Evolutionary conservation across 1,284 basidiomycete species (phyloP), one percentile per base, ranked within the genome.

Genomic region (Apiotrichum veenhuisii): DNA sequence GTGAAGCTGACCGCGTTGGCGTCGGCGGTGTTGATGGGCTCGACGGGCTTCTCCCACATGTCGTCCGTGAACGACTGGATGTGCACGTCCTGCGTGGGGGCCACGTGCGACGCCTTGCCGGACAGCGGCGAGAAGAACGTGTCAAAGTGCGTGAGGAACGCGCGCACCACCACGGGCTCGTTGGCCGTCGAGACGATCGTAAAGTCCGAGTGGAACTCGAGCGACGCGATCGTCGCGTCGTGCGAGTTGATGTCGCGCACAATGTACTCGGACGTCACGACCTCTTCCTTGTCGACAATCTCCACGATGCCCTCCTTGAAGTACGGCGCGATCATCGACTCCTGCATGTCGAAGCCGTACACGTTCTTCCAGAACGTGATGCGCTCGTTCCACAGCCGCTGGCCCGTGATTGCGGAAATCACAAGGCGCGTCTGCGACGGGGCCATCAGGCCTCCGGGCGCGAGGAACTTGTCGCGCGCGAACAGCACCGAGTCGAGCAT

Each of bases 401-500:
- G 80, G 10, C 84, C 91, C 44, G 89, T 87, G 64, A 89, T 89
- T 7, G 92, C 83, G 3, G 83, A 85, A 22, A 98, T 78, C 78
- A 89, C 85, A 79, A 98, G 90, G 61, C 86, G 83, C 59, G 87
- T 89, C 69, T 98, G 90, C 65, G 88, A 91, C 0, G 95, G 95
- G 0, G 87, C 92, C 84, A 98, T 86, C n/a, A 97, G 78, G 1
- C 93, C 93, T 0, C 58, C 78, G 0, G 85, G 82, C 41, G 81
- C 80, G 43, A 98, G 81, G 60, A 45, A 62, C 36, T 52, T 52
- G 52, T 62, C 57, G 27, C 60, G 60, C 5, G 60, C 60, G 26
- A 50, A 40, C 12, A 98, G 79, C 8, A 98, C 95, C 0, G 92
- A 96, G 73, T 97, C 94, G 25, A 98, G 83, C 95, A 98, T 98